These are phyloP conservation scores for Pisolithus orientalis DNA, from an alignment of 768 basidiomycete genomes.

Conservation along the genomic window DNA sequence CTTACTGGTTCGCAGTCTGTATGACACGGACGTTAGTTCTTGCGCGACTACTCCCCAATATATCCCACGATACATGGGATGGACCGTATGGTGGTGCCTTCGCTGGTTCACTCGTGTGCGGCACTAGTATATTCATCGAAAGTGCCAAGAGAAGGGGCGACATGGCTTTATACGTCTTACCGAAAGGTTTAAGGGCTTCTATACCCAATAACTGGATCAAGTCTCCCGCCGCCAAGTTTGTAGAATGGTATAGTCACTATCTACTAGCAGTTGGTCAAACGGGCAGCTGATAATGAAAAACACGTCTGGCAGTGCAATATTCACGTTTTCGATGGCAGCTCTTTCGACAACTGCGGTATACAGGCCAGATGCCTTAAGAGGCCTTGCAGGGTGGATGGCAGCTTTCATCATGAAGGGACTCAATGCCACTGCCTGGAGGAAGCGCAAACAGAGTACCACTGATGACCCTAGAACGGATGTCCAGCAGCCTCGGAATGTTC, in stretches of 20 bases:
- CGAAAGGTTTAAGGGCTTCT: constrained; percentile 58
- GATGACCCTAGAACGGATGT: not conserved
- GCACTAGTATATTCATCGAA: constrained; percentile 75
- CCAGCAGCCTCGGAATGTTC: not conserved
- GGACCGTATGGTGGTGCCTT: constrained; percentile 66
- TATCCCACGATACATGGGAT: constrained; percentile 79
- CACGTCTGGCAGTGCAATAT: constrained; percentile 40
- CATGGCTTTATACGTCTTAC: constrained; percentile 75
- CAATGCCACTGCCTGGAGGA: constrained; percentile 49
- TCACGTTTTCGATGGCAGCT: constrained; percentile 57
- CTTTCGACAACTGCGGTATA: constrained; percentile 61
- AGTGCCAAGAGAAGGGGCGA: constrained; percentile 66
- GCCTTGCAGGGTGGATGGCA: constrained; percentile 67
- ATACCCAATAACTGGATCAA: constrained; percentile 46
- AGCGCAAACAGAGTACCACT: constrained; percentile 12
- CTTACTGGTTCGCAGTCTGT: constrained; percentile 69
- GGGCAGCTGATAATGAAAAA: not conserved
- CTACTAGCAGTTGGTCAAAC: not conserved
- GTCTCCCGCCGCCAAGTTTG: not conserved
- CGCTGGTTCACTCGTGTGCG: constrained; percentile 63
- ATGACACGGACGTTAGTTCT: constrained; percentile 58
- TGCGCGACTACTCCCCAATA: constrained; percentile 54
- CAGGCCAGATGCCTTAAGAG: constrained; percentile 59
- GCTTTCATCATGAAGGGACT: constrained; percentile 61
- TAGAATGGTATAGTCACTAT: not conserved